A percentile compares a stretch with the other conserved stretches of the same genome.
These are phyloP conservation scores for Glomus cerebriforme DNA, from an alignment of 192 early-diverging fungal species.

Conservation along the genomic window DNA sequence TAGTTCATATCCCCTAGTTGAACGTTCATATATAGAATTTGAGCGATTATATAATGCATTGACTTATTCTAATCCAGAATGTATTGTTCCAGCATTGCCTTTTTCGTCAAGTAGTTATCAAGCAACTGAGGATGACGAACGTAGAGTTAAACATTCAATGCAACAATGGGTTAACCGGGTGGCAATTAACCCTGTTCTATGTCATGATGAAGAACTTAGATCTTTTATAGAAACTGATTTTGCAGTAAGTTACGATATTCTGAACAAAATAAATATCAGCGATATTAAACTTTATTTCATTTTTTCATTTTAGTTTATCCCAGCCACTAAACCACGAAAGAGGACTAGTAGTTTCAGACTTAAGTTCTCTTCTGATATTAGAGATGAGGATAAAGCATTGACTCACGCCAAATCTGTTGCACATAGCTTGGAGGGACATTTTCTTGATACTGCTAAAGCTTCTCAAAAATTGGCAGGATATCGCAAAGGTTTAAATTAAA, in stretches of 20 bases:
- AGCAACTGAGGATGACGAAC: conserved; percentile 37
- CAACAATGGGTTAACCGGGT: conserved; percentile 42
- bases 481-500: conserved; percentile 19
- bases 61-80: conserved; percentile 43
- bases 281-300: not conserved
- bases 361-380: not conserved
- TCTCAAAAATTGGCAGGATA: conserved; percentile 23
- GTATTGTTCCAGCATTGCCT: conserved; percentile 45
- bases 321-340: conserved; percentile 41
- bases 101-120: conserved; percentile 39
- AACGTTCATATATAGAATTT: conserved; percentile 45
- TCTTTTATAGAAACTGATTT: conserved; percentile 51
- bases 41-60: conserved; percentile 41
- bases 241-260: conserved; percentile 32
- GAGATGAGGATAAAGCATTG: conserved; percentile 17
- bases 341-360: conserved; percentile 27
- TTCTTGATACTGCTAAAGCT: conserved; percentile 12
- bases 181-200: conserved; percentile 41
- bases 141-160: conserved; percentile 36
- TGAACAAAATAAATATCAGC: not conserved
- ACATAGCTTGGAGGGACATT: conserved; percentile 18
- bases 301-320: conserved; percentile 37
- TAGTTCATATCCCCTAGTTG: conserved; percentile 41
- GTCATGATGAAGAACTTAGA: conserved; percentile 46
- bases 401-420: conserved; percentile 13